Base-by-base conservation (phyloP, 345 rosid species). In the Acer campestre region DNA sequence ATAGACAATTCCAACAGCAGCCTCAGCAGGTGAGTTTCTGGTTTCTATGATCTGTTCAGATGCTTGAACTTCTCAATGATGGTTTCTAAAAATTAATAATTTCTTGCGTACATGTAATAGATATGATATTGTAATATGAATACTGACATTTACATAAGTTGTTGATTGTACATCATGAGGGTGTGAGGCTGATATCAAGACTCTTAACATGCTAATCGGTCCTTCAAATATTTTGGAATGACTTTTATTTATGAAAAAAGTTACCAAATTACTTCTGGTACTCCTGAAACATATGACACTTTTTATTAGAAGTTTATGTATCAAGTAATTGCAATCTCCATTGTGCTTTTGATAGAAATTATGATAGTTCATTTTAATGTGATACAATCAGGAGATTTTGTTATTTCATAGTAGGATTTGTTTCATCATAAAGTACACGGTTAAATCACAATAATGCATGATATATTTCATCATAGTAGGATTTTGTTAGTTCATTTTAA, bases 1-100 rank as follows among this genome's bases (percentile, higher is more conserved):
- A 56, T 87, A 51, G 84, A 68, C 61, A 75, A 67, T 62, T 79
- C 86, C 62, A 80, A 82, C 71, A 81, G 38, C 82, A 83, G 38
- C 38, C 38, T 35, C 38, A 35, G 38, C 4, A 4, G 94, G 97
- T 94, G 62, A 58, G 59, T 44, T 44, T 78, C 59, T 71, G 53
- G 40, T 29, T 35, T 48, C 64, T 64, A 4, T 16, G 9, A 74
- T 61, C 58, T 5, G 20, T 46, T 67, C 40, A 22, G 59, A 64
- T 51, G 61, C 68, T 59, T 74, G 56, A 56, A 13, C 14, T 18
- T 44, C 77, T 56, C 46, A 40, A 16, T 29, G 17, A 56, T 53
- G 40, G 35, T 55, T 49, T 18, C n/a, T 25, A n/a, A 71, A 17
- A 9, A 20, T 49, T 17, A 10, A 27, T 16, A 3, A 8, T 12